Evolutionary conservation across 2,329 filamentous ascomycete genomes (phyloP).

Genomic region (Nemania serpens): DNA sequence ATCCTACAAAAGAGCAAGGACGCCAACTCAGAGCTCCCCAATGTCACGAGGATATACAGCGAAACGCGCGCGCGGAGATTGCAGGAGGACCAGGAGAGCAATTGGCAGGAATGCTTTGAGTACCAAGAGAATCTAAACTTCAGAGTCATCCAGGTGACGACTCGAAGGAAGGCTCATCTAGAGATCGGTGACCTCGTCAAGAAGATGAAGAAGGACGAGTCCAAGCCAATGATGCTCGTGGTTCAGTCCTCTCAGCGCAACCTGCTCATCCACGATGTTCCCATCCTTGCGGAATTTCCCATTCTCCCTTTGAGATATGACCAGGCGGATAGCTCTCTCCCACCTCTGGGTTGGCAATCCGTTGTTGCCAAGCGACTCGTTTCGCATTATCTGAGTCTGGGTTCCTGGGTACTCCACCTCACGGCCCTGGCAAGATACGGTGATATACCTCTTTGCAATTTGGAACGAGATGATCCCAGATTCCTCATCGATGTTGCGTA

Average conservation of each 20-base stretch:
- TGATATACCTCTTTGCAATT: slow-evolving; percentile 91
- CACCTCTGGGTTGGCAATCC: slow-evolving; percentile 90
- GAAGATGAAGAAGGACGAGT: slow-evolving; percentile 86
- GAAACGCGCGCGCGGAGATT: slow-evolving; percentile 72
- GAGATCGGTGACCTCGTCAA: slow-evolving; percentile 88
- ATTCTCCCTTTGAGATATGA: slow-evolving; percentile 82
- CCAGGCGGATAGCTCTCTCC: slow-evolving; percentile 81
- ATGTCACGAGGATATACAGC: slow-evolving; percentile 84
- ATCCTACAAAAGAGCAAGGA: slow-evolving; percentile 86
- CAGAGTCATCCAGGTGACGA: slow-evolving; percentile 85
- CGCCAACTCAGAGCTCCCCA: slow-evolving; percentile 79
- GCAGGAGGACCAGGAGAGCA: slow-evolving; percentile 68
- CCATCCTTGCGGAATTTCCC: slow-evolving; percentile 82
- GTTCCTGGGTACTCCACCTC: slow-evolving; percentile 88
- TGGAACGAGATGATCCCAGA: slow-evolving; percentile 90
- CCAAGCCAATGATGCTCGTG: slow-evolving; percentile 78
- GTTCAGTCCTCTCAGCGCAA: slow-evolving; percentile 87
- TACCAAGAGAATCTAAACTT: slow-evolving; percentile 89
- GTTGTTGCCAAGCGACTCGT: slow-evolving; percentile 86
- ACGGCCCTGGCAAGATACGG: slow-evolving; percentile 88
- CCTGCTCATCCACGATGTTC: slow-evolving; percentile 82
- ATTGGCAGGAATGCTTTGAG: slow-evolving; percentile 79
- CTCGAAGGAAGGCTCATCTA: slow-evolving; percentile 83
- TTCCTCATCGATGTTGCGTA: slow-evolving; percentile 97
- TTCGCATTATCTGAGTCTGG: slow-evolving; percentile 88